Evolutionary conservation across 306 rosid genomes (phyloP), one percentile per base, ranked within the genome.

Genomic region (Vigna hirtella): DNA sequence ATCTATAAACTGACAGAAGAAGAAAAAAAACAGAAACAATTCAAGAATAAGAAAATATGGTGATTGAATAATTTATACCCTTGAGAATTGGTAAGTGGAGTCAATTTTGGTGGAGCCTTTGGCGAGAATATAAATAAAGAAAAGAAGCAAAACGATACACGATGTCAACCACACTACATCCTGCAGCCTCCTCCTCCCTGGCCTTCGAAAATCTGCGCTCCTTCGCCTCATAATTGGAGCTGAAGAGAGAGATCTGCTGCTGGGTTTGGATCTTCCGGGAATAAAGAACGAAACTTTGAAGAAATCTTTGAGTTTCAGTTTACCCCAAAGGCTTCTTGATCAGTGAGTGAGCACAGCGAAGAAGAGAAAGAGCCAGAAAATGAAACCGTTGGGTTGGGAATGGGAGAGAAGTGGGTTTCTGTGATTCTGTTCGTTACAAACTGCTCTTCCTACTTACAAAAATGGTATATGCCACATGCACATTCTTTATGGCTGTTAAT

Each of bases 211-310:
- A 76, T 91, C 94, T 81, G 72, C 77, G 5, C 88, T 71, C 66
- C 96, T 86, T 83, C 98, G 85, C 83, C 98, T 91, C 98, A 93
- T 93, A 1, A 36, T 63, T 73, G 70, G 22, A 49, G 72, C 24
- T 58, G 7, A n/a, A 74, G 47, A 74, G 9, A 10, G 61, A 52
- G 84, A 85, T 85, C 81, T 34, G 48, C 24, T 16, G 16, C 17
- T 10, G 51, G 76, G 62, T 51, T 59, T 77, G 70, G 80, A 78
- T 74, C 57, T 61, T 32, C 47, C 6, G 68, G 47, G 48, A 20
- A 57, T 38, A 79, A 62, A 73, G 43, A 85, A 45, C 32, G 8
- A 36, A 75, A 49, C 65, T 58, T 78, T 63, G 68, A 17, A 22
- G 9, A 38, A 64, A 64, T 64, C 5, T 52, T 45, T 51, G 66